These are phyloP conservation scores for Vitis hybrid DNA, from an alignment of 177 flowering plant species.

Conservation along the genomic window DNA sequence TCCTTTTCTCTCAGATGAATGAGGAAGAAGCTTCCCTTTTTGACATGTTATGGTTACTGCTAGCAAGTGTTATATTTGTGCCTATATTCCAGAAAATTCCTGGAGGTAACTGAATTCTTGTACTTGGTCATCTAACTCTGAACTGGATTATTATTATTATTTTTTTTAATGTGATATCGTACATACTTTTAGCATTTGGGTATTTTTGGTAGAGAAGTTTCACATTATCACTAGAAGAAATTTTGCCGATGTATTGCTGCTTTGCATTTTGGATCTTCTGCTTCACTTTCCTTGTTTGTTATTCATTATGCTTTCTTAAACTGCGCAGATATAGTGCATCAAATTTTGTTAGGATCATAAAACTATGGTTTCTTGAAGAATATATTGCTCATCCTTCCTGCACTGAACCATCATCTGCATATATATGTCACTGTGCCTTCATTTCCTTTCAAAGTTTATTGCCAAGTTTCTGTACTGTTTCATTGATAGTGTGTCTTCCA, in stretches of 20 bases:
- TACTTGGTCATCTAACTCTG: neutral
- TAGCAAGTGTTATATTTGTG: conserved; percentile 98
- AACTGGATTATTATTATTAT: neutral
- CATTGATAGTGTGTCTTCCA: conserved; percentile 8
- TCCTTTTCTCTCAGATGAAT: conserved; percentile 58
- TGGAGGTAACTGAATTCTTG: conserved; percentile 62
- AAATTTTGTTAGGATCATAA: neutral
- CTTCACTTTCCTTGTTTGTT: neutral
- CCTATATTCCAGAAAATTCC: conserved; percentile 98
- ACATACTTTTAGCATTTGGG: neutral
- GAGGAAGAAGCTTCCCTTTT: conserved; percentile 98
- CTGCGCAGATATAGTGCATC: neutral
- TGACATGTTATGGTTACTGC: conserved; percentile 92
- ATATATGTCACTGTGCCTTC: neutral
- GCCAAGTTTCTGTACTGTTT: neutral
- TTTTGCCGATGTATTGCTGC: too few species aligned
- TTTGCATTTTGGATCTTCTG: neutral
- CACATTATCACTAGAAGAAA: too few species aligned
- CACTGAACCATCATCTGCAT: neutral
- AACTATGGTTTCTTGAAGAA: too few species aligned
- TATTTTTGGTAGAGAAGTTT: too few species aligned
- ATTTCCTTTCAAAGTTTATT: neutral
- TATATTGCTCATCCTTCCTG: neutral
- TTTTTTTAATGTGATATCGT: neutral
- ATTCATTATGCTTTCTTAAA: neutral